Conservation (phyloP, 1,284 basidiomycete species). For the Trichosporon inkin region DNA sequence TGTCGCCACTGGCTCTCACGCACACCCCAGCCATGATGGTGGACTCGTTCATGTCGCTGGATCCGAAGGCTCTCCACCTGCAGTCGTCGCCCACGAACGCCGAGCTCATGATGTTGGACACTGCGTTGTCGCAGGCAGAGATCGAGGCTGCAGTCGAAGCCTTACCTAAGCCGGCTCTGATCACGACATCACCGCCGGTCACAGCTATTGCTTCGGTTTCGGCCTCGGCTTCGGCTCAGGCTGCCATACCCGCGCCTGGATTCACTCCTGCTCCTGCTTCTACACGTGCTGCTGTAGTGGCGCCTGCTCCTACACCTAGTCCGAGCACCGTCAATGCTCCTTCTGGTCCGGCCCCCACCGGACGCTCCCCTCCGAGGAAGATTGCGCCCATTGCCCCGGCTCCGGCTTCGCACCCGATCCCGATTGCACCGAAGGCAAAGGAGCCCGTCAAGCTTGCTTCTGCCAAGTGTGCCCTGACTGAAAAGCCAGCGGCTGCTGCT, state of each 20-base stretch:
- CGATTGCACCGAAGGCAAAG: slow-evolving; percentile 4
- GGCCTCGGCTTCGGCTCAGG: slow-evolving; percentile 2
- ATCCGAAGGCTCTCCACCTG: slow-evolving; percentile 26
- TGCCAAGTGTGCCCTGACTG: not conserved
- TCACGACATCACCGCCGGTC: not conserved
- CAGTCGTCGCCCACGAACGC: slow-evolving; percentile 12
- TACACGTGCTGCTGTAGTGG: not conserved
- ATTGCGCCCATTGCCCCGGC: not conserved
- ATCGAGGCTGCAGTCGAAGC: slow-evolving; percentile 20
- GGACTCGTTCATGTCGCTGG: slow-evolving; percentile 13
- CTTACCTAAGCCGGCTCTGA: slow-evolving; percentile 3
- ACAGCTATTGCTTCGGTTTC: too few species aligned
- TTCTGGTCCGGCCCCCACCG: not conserved
- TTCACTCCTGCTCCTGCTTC: slow-evolving; percentile 10
- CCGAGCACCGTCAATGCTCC: not conserved
- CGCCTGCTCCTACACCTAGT: not conserved
- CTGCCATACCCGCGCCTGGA: slow-evolving; percentile 4
- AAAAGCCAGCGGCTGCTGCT: not conserved
- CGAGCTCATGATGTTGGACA: slow-evolving; percentile 30
- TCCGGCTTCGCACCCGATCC: not conserved
- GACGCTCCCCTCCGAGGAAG: not conserved
- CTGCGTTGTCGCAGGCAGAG: slow-evolving; percentile 30
- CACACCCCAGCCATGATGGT: slow-evolving; percentile 12
- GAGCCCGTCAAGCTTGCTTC: not conserved
- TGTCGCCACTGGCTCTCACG: slow-evolving; percentile 38